Base-by-base conservation (phyloP, 768 basidiomycete genomes). In the Thelephora aurantiotincta region DNA sequence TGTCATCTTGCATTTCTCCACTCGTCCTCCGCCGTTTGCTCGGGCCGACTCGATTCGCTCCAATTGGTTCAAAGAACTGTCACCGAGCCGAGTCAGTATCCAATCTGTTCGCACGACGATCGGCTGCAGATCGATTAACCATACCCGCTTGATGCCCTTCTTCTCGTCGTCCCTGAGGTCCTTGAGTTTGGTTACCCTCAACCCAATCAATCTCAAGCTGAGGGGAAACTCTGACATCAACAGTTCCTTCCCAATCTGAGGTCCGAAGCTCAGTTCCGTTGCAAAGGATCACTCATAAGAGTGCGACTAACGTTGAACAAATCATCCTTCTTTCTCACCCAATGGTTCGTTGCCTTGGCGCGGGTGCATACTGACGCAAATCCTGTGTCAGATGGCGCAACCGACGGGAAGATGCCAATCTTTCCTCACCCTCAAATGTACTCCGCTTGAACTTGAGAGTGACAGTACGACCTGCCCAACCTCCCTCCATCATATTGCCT, bases 361-460 rank as follows among this genome's bases (percentile, higher is more conserved):
- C 92, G 78, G 13, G 88, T 89, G 57, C 83, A 82, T 0, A 82
- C 82, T 85, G 44, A 5, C 20, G 43, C 23, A 23, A 37, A 43
- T 26, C 37, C 45, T 22, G 22, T 48, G 7, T 37, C 22, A 36
- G 30, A 26, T 18, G 43, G 14, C 33, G 18, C 19, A 20, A 11
- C 33, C 5, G 38, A 33, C 34, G 30, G 18, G 22, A 22, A 44
- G 46, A 13, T 14, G 45, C 4, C 1, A 36, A 11, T 14, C 26
- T 12, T 16, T 19, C 44, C 14, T 48, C 49, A 79, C 88, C 80
- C 70, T 94, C 78, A 61, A 80, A 97, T 1, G 81, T 91, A 58
- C 93, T 82, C 33, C 89, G 72, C 66, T 99, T 99, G 61, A 82
- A 92, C 61, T 94, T 96, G 44, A 98, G 70, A 0, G 89, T 94